phyloP scores from a whole-genome alignment of 805 yeast genomes.

The Candida ascalaphidarum region DNA sequence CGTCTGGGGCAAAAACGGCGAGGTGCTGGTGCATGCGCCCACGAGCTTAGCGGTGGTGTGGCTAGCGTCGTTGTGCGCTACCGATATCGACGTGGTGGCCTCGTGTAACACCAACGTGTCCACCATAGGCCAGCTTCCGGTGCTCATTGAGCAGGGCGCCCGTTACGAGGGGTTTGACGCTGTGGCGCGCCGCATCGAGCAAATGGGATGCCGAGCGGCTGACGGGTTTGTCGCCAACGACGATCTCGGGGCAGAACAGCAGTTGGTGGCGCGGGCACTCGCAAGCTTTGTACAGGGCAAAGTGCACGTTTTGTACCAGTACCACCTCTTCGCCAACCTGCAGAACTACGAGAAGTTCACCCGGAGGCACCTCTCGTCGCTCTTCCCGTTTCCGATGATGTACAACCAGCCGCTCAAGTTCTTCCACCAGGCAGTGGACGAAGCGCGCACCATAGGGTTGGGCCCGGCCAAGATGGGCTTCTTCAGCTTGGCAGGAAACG shows the following conservation, averaged over 20 bases:
- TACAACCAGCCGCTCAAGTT: constrained; percentile 53
- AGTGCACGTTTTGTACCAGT: too few species aligned
- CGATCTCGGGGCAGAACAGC: constrained; percentile 4
- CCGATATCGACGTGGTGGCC: constrained; percentile 31
- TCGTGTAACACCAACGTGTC: constrained; percentile 54
- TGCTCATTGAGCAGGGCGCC: constrained; percentile 17
- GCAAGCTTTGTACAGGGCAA: too few species aligned
- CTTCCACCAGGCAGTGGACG: constrained; percentile 27
- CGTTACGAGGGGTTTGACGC: constrained; percentile 31
- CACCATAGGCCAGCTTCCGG: constrained; percentile 42
- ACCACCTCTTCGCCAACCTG: constrained; percentile 37
- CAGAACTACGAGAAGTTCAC: constrained; percentile 55
- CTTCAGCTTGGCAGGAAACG: constrained; percentile 14
- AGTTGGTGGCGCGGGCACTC: constrained; percentile 5
- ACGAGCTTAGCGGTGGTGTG: constrained; percentile 42
- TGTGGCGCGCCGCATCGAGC: constrained; percentile 28
- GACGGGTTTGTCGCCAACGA: too few species aligned
- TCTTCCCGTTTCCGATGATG: constrained; percentile 68
- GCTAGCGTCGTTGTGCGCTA: constrained; percentile 18
- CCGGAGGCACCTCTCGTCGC: constrained; percentile 41
- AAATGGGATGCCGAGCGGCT: constrained; percentile 3
- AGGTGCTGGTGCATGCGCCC: constrained; percentile 40
- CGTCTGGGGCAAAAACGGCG: constrained; percentile 43
- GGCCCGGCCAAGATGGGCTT: constrained; percentile 17
- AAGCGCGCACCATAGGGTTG: constrained; percentile 23